Conservation (phyloP, 2,329 filamentous ascomycete species). For the Penicillium griseofulvum region DNA sequence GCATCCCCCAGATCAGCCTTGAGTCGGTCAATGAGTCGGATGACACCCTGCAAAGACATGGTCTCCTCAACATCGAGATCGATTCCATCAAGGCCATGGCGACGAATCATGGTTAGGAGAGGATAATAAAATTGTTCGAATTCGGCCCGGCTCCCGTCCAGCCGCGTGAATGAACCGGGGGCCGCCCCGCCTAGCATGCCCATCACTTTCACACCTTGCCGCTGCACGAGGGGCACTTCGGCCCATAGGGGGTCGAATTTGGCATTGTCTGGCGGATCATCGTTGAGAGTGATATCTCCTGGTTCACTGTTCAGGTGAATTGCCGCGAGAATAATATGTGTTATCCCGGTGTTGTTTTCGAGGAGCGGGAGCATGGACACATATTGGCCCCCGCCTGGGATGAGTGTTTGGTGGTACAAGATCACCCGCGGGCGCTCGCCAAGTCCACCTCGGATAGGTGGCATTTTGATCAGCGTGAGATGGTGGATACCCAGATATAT, state of each 20-base stretch:
- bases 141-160: slow-evolving; percentile 55
- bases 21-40: slow-evolving; percentile 65
- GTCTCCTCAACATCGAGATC: slow-evolving; percentile 79
- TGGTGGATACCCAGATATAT: neutral
- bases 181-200: slow-evolving; percentile 88
- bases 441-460: slow-evolving; percentile 32
- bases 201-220: slow-evolving; percentile 72
- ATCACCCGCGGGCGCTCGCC: slow-evolving; percentile 39
- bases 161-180: slow-evolving; percentile 65
- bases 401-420: slow-evolving; percentile 64
- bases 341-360: slow-evolving; percentile 60
- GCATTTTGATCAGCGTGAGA: slow-evolving; percentile 29
- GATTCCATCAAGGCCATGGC: slow-evolving; percentile 63
- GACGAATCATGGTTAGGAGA: slow-evolving; percentile 62
- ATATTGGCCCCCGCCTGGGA: slow-evolving; percentile 53
- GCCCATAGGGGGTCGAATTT: slow-evolving; percentile 73
- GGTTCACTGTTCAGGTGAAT: slow-evolving; percentile 75
- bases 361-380: slow-evolving; percentile 63
- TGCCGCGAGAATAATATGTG: slow-evolving; percentile 82
- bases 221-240: slow-evolving; percentile 70
- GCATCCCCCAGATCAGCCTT: slow-evolving; percentile 49
- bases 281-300: slow-evolving; percentile 71
- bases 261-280: slow-evolving; percentile 66
- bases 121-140: slow-evolving; percentile 75
- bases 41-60: slow-evolving; percentile 65